Evolutionary conservation across 345 rosid species (phyloP).

Genomic region (Gossypium thurberi): DNA sequence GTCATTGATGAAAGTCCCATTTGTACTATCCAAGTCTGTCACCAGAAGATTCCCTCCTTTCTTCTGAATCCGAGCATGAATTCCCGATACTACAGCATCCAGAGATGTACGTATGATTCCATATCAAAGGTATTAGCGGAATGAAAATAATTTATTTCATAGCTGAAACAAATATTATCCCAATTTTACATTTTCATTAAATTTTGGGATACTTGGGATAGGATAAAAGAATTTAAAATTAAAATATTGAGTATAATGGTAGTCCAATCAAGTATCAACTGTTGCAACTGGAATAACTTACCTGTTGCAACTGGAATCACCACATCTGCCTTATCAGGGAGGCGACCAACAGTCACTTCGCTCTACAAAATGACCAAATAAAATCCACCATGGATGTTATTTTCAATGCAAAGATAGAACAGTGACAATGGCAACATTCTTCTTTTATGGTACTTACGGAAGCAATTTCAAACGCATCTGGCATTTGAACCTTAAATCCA

Average conservation of each 20-base stretch:
- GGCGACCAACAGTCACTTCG: constrained; percentile 65
- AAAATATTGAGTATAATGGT: no score
- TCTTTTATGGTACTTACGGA: constrained; percentile 39
- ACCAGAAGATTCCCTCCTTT: constrained; percentile 52
- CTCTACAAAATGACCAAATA: constrained; percentile 27
- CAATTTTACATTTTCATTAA: no score
- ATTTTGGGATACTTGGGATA: no score
- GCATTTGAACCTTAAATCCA: constrained; percentile 69
- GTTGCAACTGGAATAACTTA: constrained; percentile 14
- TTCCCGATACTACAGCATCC: constrained; percentile 53
- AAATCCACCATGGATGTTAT: neutral
- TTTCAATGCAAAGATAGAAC: neutral
- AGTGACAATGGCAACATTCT: neutral
- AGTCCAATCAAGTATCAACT: no score
- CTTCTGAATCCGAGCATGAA: constrained; percentile 75
- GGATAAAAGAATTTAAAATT: no score
- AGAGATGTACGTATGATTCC: neutral
- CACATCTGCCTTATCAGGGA: constrained; percentile 73
- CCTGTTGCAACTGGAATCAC: constrained; percentile 94
- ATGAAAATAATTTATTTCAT: neutral
- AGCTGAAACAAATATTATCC: no score
- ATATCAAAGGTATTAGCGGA: neutral
- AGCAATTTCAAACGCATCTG: constrained; percentile 66
- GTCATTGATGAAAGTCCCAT: constrained; percentile 72
- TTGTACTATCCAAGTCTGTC: constrained; percentile 80